phyloP scores from a whole-genome alignment of 1,139 yeast genomes.

The Arxiozyma heterogenica region DNA sequence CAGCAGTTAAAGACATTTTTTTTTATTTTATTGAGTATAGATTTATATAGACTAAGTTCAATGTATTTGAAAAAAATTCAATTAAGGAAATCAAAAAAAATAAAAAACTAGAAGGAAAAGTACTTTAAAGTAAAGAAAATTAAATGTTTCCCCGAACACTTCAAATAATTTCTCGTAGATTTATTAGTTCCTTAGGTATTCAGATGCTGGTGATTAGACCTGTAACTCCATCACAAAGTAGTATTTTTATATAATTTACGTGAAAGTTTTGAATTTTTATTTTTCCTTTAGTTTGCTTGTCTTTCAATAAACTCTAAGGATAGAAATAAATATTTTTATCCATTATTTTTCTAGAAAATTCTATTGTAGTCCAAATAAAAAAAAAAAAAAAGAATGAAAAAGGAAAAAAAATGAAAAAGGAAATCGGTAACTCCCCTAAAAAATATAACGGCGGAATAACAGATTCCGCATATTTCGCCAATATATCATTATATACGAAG shows the following conservation, averaged over 20 bases:
- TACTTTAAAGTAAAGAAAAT: too few species aligned
- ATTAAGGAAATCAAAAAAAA: not conserved
- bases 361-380: not conserved
- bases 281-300: not conserved
- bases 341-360: conserved; percentile 5
- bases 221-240: not conserved
- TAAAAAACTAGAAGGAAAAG: not conserved
- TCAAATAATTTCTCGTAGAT: too few species aligned
- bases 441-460: not conserved
- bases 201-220: too few species aligned
- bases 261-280: not conserved
- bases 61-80: not conserved
- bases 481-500: not conserved
- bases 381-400: not conserved
- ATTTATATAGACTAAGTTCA: not conserved
- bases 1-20: conserved; percentile 39
- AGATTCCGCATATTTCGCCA: not conserved
- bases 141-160: too few species aligned
- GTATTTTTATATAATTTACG: not conserved
- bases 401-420: not conserved
- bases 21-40: not conserved
- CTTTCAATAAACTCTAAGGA: not conserved
- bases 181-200: too few species aligned
- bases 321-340: not conserved
- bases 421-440: not conserved